phyloP scores from a whole-genome alignment of 2,329 filamentous ascomycete genomes.

The Septoria petroselini region DNA sequence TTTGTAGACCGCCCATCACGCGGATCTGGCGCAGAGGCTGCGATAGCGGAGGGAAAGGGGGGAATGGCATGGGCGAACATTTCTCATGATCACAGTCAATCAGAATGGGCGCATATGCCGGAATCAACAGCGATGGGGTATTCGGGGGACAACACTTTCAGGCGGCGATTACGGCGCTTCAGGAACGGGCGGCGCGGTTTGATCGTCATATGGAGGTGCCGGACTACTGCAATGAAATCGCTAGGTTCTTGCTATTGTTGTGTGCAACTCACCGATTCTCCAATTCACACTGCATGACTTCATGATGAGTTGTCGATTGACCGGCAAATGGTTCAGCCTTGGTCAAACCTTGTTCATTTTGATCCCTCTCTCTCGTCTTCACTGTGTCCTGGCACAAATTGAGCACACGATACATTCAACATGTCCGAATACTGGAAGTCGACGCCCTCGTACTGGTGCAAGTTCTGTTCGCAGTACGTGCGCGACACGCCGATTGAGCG shows the following conservation, averaged over 20 bases:
- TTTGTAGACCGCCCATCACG: conserved; percentile 40
- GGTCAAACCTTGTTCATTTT: no score
- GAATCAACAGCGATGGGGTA: not conserved
- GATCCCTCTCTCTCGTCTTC: no score
- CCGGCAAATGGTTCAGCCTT: no score
- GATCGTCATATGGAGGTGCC: not conserved
- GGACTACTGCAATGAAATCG: conserved; percentile 7
- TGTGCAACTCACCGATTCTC: no score
- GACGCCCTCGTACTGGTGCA: conserved; percentile 96
- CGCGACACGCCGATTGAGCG: conserved; percentile 90
- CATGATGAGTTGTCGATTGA: no score
- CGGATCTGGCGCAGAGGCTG: conserved; percentile 13
- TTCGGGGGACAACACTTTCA: not conserved
- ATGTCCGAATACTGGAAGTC: conserved; percentile 99
- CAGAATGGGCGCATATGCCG: conserved; percentile 12
- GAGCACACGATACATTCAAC: not conserved
- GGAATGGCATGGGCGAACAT: conserved; percentile 3
- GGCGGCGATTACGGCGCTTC: not conserved
- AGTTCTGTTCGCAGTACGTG: conserved; percentile 86
- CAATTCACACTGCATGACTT: no score
- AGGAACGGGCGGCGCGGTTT: not conserved
- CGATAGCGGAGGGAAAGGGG: conserved; percentile 9
- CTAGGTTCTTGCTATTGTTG: not conserved
- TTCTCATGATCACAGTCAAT: conserved; percentile 7
- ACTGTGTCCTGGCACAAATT: no score